phyloP scores from a whole-genome alignment of 768 basidiomycete species.

The Rhizopogon vesiculosus region DNA sequence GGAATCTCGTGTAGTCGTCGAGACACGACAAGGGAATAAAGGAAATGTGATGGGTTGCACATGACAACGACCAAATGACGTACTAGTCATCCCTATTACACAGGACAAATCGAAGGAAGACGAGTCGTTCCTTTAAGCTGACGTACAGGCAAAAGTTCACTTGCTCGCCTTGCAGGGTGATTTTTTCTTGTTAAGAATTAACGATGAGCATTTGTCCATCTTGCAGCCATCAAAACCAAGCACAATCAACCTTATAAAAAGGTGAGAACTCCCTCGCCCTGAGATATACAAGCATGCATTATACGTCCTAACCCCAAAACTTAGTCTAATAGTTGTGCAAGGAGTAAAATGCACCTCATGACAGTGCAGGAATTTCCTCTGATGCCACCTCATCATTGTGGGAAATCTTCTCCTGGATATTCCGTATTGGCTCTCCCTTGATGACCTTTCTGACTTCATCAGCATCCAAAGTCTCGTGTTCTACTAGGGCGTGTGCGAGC shows the following conservation, averaged over 20 bases:
- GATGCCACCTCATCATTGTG: conserved; percentile 32
- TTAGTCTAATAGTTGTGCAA: conserved; percentile 4
- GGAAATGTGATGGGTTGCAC: background rate
- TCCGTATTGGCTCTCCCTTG: conserved; percentile 75
- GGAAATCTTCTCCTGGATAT: conserved; percentile 59
- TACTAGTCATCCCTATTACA: background rate
- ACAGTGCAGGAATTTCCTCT: conserved; percentile 6
- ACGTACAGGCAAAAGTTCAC: background rate
- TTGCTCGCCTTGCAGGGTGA: background rate
- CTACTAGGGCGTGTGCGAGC: conserved; percentile 89
- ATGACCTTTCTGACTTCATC: conserved; percentile 87
- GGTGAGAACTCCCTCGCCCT: background rate
- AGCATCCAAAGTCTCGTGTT: conserved; percentile 88
- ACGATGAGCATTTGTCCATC: too few relatives aligned
- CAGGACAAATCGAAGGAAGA: too few relatives aligned
- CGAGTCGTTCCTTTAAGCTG: too few relatives aligned
- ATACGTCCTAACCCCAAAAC: conserved; percentile 8
- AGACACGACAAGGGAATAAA: background rate
- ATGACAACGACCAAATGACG: background rate
- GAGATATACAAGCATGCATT: conserved; percentile 9
- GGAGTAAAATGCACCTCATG: conserved; percentile 7
- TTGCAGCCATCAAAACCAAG: background rate
- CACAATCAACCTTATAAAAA: background rate
- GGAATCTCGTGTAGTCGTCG: background rate
- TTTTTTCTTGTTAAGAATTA: background rate